Conservation (phyloP, 768 basidiomycete species). For the Hysterangium stoloniferum region DNA sequence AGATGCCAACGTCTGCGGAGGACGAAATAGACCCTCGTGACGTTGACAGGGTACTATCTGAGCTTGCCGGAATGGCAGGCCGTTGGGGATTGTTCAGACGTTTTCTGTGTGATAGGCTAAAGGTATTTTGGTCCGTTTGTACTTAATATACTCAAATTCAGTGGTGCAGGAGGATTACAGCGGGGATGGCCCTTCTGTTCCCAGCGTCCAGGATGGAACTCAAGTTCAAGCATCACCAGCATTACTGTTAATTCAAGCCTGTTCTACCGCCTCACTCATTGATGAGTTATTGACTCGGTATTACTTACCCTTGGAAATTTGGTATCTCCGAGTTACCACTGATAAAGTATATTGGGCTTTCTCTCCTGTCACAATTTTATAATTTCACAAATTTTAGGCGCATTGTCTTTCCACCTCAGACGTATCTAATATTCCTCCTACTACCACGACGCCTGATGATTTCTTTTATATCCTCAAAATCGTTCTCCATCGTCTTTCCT, state of each 20-base stretch:
- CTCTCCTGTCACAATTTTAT: neutral
- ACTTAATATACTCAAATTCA: neutral
- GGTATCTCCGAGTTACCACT: conserved; percentile 82
- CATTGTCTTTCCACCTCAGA: conserved; percentile 79
- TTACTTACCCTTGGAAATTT: conserved; percentile 84
- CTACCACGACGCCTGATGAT: conserved; percentile 83
- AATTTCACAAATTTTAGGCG: conserved; percentile 44
- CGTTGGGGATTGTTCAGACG: conserved; percentile 88
- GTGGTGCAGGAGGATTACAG: neutral
- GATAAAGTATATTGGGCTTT: conserved; percentile 57
- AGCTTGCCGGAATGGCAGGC: conserved; percentile 82
- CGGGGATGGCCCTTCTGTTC: neutral
- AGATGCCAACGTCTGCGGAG: conserved; percentile 24
- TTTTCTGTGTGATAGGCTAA: conserved; percentile 71
- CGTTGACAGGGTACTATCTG: conserved; percentile 83
- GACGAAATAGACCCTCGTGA: conserved; percentile 75
- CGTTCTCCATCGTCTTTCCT: conserved; percentile 68
- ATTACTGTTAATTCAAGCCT: conserved; percentile 15
- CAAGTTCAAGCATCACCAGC: too few species aligned
- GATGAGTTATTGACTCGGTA: conserved; percentile 61
- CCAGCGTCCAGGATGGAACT: too few species aligned
- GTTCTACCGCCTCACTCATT: conserved; percentile 39
- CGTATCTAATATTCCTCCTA: conserved; percentile 48
- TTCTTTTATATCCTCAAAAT: conserved; percentile 93
- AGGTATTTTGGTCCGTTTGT: conserved; percentile 33